phyloP scores from a whole-genome alignment of 2,329 filamentous ascomycete species.

The Fusarium anthophilum region DNA sequence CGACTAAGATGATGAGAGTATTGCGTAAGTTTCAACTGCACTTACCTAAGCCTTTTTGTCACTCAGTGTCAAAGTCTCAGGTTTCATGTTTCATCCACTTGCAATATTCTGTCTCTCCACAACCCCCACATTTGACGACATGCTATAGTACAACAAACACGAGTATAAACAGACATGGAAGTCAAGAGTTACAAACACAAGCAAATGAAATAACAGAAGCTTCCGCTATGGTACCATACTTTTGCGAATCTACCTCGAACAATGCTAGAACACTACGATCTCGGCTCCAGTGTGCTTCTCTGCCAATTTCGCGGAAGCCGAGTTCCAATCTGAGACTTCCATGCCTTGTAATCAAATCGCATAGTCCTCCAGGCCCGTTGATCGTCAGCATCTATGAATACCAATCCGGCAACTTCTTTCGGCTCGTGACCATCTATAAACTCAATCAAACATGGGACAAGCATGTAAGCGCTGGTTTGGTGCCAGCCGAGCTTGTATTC shows the following conservation, averaged over 20 bases:
- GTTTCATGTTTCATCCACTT: neutral
- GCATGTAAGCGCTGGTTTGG: neutral
- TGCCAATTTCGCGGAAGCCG: neutral
- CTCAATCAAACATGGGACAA: neutral
- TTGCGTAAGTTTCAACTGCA: neutral
- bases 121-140: neutral
- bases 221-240: neutral
- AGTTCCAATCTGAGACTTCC: neutral
- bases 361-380: neutral
- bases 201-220: neutral
- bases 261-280: neutral
- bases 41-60: neutral
- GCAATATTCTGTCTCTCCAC: neutral
- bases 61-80: neutral
- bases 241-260: neutral
- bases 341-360: neutral
- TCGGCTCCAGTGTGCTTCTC: neutral
- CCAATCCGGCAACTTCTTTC: neutral
- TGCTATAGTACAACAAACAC: neutral
- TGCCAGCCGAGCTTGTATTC: neutral
- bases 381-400: neutral
- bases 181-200: neutral
- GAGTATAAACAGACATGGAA: neutral
- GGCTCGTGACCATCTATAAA: neutral
- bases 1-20: fast-evolving